Base-by-base conservation (phyloP, 768 basidiomycete genomes). In the Amylocystis lapponica region DNA sequence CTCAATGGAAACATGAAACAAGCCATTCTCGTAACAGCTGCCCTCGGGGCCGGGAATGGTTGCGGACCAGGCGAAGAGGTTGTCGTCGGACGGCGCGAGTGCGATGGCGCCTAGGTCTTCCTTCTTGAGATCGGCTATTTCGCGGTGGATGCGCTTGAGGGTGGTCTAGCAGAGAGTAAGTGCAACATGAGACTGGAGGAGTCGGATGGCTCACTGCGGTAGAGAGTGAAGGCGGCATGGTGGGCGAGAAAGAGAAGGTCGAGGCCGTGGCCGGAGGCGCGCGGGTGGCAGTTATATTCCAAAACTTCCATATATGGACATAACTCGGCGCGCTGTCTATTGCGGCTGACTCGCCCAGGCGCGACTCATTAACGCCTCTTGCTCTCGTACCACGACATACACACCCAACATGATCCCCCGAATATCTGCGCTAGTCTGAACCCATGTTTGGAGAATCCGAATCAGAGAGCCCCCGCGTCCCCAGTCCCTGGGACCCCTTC, bases 381-480 rank as follows among this genome's bases (percentile, higher is more conserved):
- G 14, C 14, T 33, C n/a, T 33, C n/a, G n/a, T n/a, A n/a, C 32
- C 32, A 33, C 7, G 32, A 33, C 32, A 33, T 20, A 23, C 36
- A 41, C 27, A 45, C 50, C 32, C 49, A 63, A 62, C 29, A 79
- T 79, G 78, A 70, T 75, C 51, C 64, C 74, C 65, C 79, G 76
- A 74, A 79, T 80, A 79, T 67, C 62, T 52, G 40, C 45, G 47
- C 33, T 36, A 50, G 27, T 42, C 40, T 21, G 16, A 25, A 39
- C 27, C 38, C 33, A 89, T 90, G 86, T 89, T 89, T 55, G 85
- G 86, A 36, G 89, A 90, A 72, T 78, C 76, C 43, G 82, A 86
- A 56, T 83, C 81, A 14, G 86, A 89, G 66, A 86, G 80, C 59
- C 81, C 85, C 29, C 75, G 84, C 23, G 83, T 82, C 45, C 81